Percentiles rank a stretch among this genome's conserved stretches.
Evolutionary conservation across 2,329 filamentous ascomycete species (phyloP).

Genomic region (Fusarium torreyae): DNA sequence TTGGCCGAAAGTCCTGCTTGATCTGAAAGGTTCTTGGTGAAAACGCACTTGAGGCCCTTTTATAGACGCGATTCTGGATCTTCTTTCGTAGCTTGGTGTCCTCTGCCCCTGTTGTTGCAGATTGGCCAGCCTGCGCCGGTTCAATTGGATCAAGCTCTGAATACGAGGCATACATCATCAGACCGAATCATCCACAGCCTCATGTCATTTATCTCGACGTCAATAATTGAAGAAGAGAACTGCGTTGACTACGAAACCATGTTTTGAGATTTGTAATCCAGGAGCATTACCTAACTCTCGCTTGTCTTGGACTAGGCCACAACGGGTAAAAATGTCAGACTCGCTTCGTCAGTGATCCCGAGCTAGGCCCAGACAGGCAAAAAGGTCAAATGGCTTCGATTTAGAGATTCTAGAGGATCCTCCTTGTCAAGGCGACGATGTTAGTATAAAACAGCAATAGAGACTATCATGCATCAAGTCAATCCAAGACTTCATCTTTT

Average conservation of each 20-base stretch:
- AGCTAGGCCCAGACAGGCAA: neutral
- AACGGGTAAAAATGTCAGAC: neutral
- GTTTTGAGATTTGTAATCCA: neutral
- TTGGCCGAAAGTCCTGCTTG: accelerated
- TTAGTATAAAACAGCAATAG: no score
- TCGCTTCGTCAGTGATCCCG: neutral
- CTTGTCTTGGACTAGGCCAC: neutral
- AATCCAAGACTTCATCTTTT: no score
- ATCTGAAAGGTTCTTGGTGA: no score
- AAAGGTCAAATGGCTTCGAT: neutral
- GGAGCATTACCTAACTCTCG: no score
- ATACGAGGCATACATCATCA: neutral
- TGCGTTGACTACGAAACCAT: no score
- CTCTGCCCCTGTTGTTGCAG: neutral
- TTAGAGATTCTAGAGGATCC: no score
- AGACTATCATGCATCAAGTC: no score
- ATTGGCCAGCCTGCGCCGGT: accelerated
- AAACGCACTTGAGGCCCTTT: neutral
- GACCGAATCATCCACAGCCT: no score
- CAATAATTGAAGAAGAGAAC: neutral
- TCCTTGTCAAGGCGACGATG: neutral
- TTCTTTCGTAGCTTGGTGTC: neutral
- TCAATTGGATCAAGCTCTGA: no score
- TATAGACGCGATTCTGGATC: conserved; percentile 5
- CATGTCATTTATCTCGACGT: neutral